Conservation (phyloP, 768 basidiomycete species). For the Hypholoma sublateritium region DNA sequence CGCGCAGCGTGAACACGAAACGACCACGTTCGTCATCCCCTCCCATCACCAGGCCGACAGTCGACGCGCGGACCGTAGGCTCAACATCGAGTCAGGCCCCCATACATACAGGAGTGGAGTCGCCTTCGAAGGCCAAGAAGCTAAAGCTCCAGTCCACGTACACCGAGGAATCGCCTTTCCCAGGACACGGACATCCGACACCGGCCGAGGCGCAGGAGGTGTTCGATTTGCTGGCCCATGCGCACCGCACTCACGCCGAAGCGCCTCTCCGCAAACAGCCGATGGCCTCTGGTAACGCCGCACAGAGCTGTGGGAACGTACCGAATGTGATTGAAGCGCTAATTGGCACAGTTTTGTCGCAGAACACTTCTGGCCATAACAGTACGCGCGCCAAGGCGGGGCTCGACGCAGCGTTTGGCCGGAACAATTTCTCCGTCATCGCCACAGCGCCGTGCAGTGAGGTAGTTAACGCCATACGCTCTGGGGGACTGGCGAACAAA, state of each 20-base stretch:
- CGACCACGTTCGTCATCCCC: conserved; percentile 13
- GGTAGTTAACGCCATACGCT: conserved; percentile 50
- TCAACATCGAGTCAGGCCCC: background rate
- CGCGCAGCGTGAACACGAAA: conserved; percentile 4
- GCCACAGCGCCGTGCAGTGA: conserved; percentile 38
- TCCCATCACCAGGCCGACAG: background rate
- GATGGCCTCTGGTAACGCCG: conserved; percentile 32
- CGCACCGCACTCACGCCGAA: conserved; percentile 30
- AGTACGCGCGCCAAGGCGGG: conserved; percentile 48
- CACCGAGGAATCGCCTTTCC: conserved; percentile 44
- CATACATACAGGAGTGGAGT: background rate
- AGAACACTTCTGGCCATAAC: conserved; percentile 54
- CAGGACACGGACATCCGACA: conserved; percentile 44
- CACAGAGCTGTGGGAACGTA: conserved; percentile 42
- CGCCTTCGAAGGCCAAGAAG: conserved; percentile 40
- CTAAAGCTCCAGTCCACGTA: conserved; percentile 48
- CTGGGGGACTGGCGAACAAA: conserved; percentile 59
- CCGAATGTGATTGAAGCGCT: conserved; percentile 59
- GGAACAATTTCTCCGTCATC: conserved; percentile 49
- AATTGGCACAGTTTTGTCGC: conserved; percentile 59
- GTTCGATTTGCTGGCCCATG: conserved; percentile 37
- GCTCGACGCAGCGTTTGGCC: conserved; percentile 49
- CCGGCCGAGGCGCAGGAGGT: conserved; percentile 38
- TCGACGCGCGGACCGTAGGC: background rate
- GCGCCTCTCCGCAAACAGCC: conserved; percentile 26